A percentile compares a stretch with the other conserved stretches of the same genome.
Evolutionary conservation across 768 basidiomycete genomes (phyloP).

Genomic region (Leccinum subgranulosum): DNA sequence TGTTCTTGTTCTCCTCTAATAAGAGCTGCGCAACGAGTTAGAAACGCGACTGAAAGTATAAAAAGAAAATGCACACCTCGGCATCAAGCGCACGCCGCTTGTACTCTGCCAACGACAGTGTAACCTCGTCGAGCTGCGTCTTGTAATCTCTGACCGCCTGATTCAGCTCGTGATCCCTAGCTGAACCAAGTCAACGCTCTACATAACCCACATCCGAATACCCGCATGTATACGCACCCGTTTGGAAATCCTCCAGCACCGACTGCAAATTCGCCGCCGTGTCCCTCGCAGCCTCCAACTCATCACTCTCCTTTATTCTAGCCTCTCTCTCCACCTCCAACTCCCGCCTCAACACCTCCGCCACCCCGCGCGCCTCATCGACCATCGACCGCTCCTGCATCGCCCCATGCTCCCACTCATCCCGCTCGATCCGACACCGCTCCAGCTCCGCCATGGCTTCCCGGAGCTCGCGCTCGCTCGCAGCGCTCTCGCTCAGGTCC

Average conservation of each 20-base stretch:
- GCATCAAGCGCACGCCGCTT: conserved; percentile 86
- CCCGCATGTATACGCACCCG: conserved; percentile 50
- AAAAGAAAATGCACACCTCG: conserved; percentile 53
- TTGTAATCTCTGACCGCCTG: conserved; percentile 84
- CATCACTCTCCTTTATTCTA: conserved; percentile 49
- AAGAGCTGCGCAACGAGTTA: conserved; percentile 47
- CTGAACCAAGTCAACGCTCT: conserved; percentile 37
- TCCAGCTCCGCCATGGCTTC: conserved; percentile 88
- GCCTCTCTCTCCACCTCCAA: conserved; percentile 63
- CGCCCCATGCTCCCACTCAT: conserved; percentile 63
- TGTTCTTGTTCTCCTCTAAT: conserved; percentile 69
- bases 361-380: conserved; percentile 64
- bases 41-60: background rate
- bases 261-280: conserved; percentile 83
- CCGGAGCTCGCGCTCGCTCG: conserved; percentile 76
- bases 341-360: conserved; percentile 58
- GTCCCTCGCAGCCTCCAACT: conserved; percentile 67
- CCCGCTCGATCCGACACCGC: conserved; percentile 76
- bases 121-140: conserved; percentile 62
- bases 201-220: background rate
- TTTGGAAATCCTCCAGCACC: conserved; percentile 93
- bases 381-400: conserved; percentile 64
- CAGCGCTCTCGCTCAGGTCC: conserved; percentile 62
- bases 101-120: conserved; percentile 82
- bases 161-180: conserved; percentile 86